Percentiles rank a stretch among this genome's conserved stretches.
phyloP scores from a whole-genome alignment of 106 monocot genomes.

The Agapanthus africanus region DNA sequence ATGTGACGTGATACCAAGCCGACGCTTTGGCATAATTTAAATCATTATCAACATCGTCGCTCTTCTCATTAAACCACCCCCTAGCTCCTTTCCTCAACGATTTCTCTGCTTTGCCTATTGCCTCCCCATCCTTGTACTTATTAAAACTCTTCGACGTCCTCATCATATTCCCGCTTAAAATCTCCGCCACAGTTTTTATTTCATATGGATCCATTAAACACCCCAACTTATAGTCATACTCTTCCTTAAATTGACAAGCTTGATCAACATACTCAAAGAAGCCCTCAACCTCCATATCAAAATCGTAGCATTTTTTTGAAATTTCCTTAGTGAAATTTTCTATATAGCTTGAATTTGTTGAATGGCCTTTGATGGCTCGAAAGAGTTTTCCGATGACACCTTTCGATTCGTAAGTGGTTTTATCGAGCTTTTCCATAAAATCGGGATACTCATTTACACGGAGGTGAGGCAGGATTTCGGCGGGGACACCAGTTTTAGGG shows the following conservation, averaged over 20 bases:
- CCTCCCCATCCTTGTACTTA: conserved; percentile 64
- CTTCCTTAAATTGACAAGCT: conserved; percentile 45
- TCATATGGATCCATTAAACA: conserved; percentile 77
- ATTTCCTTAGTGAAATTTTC: conserved; percentile 48
- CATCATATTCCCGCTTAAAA: conserved; percentile 44
- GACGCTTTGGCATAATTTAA: conserved; percentile 57
- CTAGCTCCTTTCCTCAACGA: conserved; percentile 71
- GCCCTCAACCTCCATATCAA: conserved; percentile 68
- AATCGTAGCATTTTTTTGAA: conserved; percentile 41
- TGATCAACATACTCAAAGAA: conserved; percentile 44
- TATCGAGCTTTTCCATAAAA: conserved; percentile 84
- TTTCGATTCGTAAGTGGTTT: conserved; percentile 48
- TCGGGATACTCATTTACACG: conserved; percentile 69
- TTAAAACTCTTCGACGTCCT: conserved; percentile 54
- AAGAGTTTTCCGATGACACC: conserved; percentile 86
- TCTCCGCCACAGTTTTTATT: conserved; percentile 72
- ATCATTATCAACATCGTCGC: conserved; percentile 4
- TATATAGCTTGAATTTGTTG: conserved; percentile 13
- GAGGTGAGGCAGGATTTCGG: conserved; percentile 50
- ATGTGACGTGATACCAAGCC: conserved; percentile 86
- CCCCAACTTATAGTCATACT: conserved; percentile 79
- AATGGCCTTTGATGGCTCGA: conserved; percentile 44
- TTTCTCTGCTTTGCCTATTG: conserved; percentile 36
- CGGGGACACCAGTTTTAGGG: conserved; percentile 82
- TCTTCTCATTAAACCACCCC: conserved; percentile 45